Evolutionary conservation across 371 early-diverging fungal species (phyloP), one percentile per base, ranked within the genome.

Genomic region (Apophysomyces variabilis): DNA sequence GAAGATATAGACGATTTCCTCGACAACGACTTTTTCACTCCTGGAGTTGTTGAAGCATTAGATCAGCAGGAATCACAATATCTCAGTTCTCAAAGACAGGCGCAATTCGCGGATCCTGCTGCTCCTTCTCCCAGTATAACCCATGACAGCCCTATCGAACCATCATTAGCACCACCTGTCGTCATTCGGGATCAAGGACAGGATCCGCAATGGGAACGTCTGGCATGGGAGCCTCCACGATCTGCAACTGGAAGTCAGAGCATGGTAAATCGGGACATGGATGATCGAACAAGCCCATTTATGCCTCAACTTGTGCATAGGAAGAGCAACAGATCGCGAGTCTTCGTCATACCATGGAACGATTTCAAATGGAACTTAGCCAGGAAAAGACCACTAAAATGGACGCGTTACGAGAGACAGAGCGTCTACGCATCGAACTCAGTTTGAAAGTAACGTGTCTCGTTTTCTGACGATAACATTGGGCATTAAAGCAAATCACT

Each of bases 1-100:
- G 21, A 21, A 9, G 54, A 50, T 50, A 21, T 65, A 50, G 66
- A 46, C 21, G 50, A 65, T 46, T 43, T 59, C n/a, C 45, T 43
- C n/a, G 66, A 65, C 41, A 60, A 65, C 36, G 18, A 59, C 5
- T 60, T 58, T 14, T 38, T 65, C 8, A 46, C 45, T 12, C 41
- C 37, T 37, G 50, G 47, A 16, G 39, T 60, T 12, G 47, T 65
- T 16, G 60, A 65, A 38, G 66, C 50, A 7, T 37, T 65, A 12
- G 66, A 59, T 56, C 46, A 60, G 13, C 45, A 59, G 32, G 59
- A 59, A 65, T 44, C 66, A 5, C 56, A 57, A 8, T 65, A 38
- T 41, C 16, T 60, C 7, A 60, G 56, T 21, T 47, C 66, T 59
- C 60, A 65, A 50, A 58, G 60, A 65, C 66, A 3, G 47, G 21